Evolutionary conservation across 2,329 filamentous ascomycete species (phyloP), one percentile per base, ranked within the genome.

Genomic region (Fusarium oxysporum): DNA sequence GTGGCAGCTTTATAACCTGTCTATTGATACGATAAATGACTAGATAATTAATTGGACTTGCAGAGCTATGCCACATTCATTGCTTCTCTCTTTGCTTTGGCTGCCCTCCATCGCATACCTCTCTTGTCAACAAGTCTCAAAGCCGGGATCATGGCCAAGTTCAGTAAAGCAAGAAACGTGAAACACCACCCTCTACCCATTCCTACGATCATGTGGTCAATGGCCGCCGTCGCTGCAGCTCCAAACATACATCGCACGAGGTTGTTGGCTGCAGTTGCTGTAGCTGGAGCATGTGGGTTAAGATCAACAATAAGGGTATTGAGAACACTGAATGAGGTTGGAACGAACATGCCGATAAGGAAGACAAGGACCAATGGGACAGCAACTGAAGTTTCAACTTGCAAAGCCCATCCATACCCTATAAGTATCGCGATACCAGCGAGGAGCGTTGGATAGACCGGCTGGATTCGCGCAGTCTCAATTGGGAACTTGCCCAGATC

Each of bases 121-220:
- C 81, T 81, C 38, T 82, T 87, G 50, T 86, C 82, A 57, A 90
- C 81, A 7, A 88, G 68, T 75, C 81, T 85, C 54, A 91, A 78
- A 17, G 85, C 78, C 1, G 88, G 89, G 37, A 86, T 84, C 61
- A 85, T 82, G 4, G 81, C 78, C 3, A 85, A 77, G 67, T 87
- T 86, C 9, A 90, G 78, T 37, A 90, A 75, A 3, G 85, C 86
- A 62, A 90, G 83, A 51, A 91, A 86, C 0, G 88, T 91, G 65
- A 87, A 91, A n/a, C 85, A 87, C 89, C 90, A 92, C 0, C 90
- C 90, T 33, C 85, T 79, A 8, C 90, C 90, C 81, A 92, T 86
- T 0, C 80, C 81, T 11, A 81, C 70, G 33, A 92, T 85, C 84
- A 92, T 89, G 57, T 85, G 82, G 57, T 90, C 85, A 43, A 92